Evolutionary conservation across 331 rosid genomes (phyloP).

Genomic region (Spiraea crenata): DNA sequence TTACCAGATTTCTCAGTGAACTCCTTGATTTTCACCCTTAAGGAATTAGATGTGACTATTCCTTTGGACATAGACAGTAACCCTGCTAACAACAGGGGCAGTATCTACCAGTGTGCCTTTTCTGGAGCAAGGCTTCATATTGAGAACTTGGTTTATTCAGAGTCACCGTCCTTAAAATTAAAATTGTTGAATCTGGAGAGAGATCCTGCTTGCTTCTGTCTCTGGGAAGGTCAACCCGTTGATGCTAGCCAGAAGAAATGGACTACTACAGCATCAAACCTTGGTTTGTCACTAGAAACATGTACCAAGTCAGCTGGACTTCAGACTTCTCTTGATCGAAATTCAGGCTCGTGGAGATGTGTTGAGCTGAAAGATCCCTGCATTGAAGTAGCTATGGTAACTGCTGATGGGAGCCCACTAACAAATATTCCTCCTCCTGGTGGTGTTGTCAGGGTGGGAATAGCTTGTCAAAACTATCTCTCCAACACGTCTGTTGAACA

Average conservation of each 20-base stretch:
- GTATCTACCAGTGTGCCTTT: constrained; percentile 48
- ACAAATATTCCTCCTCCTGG: constrained; percentile 82
- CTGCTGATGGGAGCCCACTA: constrained; percentile 86
- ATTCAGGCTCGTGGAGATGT: constrained; percentile 77
- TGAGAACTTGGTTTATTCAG: constrained; percentile 58
- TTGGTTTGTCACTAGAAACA: constrained; percentile 80
- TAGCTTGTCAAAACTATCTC: constrained; percentile 70
- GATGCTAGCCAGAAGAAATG: constrained; percentile 94
- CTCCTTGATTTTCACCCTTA: constrained; percentile 58
- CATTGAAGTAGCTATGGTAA: constrained; percentile 87
- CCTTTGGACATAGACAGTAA: constrained; percentile 53
- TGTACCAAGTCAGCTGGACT: constrained; percentile 31
- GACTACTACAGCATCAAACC: constrained; percentile 60
- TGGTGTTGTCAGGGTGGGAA: constrained; percentile 86
- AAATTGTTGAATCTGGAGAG: constrained; percentile 70
- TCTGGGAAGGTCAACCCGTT: constrained; percentile 83
- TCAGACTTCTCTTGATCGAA: constrained; percentile 50
- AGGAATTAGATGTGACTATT: constrained; percentile 70
- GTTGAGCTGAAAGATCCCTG: constrained; percentile 78
- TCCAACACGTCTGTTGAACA: constrained; percentile 92
- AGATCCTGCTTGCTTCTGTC: constrained; percentile 94
- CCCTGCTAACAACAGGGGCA: constrained; percentile 39
- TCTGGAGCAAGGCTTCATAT: constrained; percentile 86
- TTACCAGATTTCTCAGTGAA: constrained; percentile 81
- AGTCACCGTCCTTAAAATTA: constrained; percentile 63